phyloP scores from a whole-genome alignment of 495 filamentous ascomycete genomes.

The Neurospora sublineolata region DNA sequence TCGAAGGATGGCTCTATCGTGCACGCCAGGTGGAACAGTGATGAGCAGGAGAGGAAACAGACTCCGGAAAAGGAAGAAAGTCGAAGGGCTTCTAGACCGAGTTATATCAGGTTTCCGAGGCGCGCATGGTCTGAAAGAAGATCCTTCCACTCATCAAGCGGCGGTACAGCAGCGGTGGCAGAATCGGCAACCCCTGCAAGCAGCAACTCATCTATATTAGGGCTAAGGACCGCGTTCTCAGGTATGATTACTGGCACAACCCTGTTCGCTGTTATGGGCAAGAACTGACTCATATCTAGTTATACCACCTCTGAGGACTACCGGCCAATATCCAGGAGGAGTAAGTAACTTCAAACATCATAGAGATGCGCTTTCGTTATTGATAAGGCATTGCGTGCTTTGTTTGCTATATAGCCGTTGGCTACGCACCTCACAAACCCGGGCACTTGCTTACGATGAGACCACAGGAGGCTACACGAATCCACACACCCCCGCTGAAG shows the following conservation, averaged over 20 bases:
- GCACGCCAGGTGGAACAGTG: not conserved
- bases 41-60: not conserved
- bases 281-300: not conserved
- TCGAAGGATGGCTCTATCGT: not conserved
- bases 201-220: not conserved
- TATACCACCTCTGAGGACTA: not conserved
- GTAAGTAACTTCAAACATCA: conserved; percentile 1
- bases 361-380: not conserved
- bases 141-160: not conserved
- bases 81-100: not conserved
- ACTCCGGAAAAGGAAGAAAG: not conserved
- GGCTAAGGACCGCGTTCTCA: not conserved
- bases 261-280: not conserved
- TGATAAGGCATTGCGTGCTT: conserved; percentile 1
- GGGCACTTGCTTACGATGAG: not conserved
- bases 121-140: not conserved
- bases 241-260: not conserved
- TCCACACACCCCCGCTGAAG: conserved; percentile 36
- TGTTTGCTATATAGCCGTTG: conserved; percentile 12
- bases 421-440: not conserved
- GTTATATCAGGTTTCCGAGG: not conserved
- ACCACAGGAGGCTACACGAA: conserved; percentile 33
- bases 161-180: not conserved
- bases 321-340: conserved; percentile 13
- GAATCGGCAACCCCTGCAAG: not conserved